Percentiles rank a stretch among this genome's conserved stretches.
Evolutionary conservation across 2,329 filamentous ascomycete species (phyloP).

Genomic region (Aspergillus pseudoviridinutans): DNA sequence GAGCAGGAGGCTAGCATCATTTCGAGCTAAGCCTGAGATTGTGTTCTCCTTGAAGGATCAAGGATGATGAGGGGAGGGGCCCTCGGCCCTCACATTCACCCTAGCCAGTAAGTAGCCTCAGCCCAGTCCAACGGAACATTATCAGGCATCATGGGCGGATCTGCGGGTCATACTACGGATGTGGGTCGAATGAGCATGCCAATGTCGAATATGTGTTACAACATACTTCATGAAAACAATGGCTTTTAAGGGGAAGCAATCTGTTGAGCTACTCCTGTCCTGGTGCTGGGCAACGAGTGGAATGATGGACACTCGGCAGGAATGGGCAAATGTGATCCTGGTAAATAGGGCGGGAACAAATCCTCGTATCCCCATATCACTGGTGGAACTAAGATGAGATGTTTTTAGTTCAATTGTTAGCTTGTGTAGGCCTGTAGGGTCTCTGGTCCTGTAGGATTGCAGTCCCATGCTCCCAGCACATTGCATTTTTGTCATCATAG

Average conservation of each 20-base stretch:
- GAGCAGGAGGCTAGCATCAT: background rate
- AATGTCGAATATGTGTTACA: background rate
- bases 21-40: background rate
- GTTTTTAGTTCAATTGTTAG: background rate
- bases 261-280: background rate
- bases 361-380: background rate
- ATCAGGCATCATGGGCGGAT: background rate
- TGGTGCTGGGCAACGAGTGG: background rate
- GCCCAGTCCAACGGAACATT: background rate
- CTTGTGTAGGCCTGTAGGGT: background rate
- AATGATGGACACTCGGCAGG: background rate
- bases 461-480: too few relatives aligned
- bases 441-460: background rate
- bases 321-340: background rate
- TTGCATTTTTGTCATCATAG: too few relatives aligned
- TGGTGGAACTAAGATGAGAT: background rate
- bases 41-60: background rate
- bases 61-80: background rate
- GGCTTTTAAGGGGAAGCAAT: background rate
- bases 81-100: background rate
- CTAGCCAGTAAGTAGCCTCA: background rate
- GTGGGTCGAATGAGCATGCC: conserved; percentile 1
- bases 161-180: conserved; percentile 4
- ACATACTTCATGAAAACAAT: background rate
- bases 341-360: background rate